A percentile compares a stretch with the other conserved stretches of the same genome.
Evolutionary conservation across 768 basidiomycete species (phyloP).

Genomic region (Psilocybe sp.): DNA sequence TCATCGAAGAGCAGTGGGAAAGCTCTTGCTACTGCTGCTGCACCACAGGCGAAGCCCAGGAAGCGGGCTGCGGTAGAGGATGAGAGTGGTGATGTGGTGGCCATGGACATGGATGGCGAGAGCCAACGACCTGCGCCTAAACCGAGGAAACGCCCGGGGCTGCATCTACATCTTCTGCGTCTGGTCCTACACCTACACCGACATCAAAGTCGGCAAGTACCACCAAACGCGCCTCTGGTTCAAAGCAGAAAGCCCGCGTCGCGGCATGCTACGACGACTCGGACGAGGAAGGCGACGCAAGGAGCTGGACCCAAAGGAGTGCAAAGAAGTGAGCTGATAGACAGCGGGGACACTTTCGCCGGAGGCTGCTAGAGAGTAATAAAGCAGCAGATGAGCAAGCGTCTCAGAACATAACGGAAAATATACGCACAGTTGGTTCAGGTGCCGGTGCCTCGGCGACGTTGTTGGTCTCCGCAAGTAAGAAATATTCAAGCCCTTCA

Average conservation of each 20-base stretch:
- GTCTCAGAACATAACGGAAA: no score
- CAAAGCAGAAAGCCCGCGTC: no score
- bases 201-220: background rate
- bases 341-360: no score
- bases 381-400: no score
- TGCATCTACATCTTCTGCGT: conserved; percentile 4
- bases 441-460: no score
- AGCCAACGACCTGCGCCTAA: conserved; percentile 1
- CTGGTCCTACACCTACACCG: background rate
- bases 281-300: background rate
- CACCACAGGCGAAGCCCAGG: conserved; percentile 7
- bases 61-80: conserved; percentile 14
- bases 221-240: conserved; percentile 2
- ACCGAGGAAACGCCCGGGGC: conserved; percentile 3
- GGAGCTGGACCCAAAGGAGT: no score
- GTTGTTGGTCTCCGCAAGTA: no score
- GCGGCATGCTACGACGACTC: background rate
- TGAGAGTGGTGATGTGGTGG: background rate
- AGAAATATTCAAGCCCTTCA: no score
- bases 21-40: background rate
- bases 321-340: no score
- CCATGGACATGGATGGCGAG: background rate
- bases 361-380: no score
- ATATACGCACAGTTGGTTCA: no score
- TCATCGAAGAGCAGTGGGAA: conserved; percentile 6